These are phyloP conservation scores for Leccinum barrowsii DNA, from an alignment of 768 basidiomycete species.

Conservation along the genomic window DNA sequence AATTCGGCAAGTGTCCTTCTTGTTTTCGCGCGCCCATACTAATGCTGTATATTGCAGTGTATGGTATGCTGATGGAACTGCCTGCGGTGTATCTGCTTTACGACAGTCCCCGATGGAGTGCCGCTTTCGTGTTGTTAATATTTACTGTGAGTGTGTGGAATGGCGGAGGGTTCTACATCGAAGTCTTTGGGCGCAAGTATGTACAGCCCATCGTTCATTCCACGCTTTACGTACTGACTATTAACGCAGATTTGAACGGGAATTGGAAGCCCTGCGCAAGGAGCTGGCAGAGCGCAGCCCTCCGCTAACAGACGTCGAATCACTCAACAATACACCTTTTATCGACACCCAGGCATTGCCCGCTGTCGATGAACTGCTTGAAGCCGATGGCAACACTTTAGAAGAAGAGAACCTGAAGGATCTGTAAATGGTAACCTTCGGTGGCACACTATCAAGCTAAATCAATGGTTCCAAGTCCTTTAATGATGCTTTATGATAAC, in stretches of 20 bases:
- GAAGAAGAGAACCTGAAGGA: constrained; percentile 28
- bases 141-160: constrained; percentile 93
- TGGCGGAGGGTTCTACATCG: constrained; percentile 93
- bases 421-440: constrained; percentile 17
- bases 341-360: constrained; percentile 24
- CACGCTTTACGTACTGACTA: constrained; percentile 3
- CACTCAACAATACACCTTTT: constrained; percentile 35
- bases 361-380: constrained; percentile 14
- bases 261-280: constrained; percentile 85
- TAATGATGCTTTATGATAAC: constrained; percentile 20
- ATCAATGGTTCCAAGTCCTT: constrained; percentile 3
- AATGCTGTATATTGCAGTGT: constrained; percentile 46
- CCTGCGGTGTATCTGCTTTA: constrained; percentile 84
- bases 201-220: constrained; percentile 30
- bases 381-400: constrained; percentile 7
- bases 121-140: constrained; percentile 71
- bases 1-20: constrained; percentile 54
- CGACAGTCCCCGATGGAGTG: constrained; percentile 74
- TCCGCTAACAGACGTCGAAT: constrained; percentile 40
- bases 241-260: constrained; percentile 76
- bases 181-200: constrained; percentile 94
- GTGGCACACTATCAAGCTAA: background rate
- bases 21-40: background rate
- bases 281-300: constrained; percentile 78
- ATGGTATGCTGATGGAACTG: constrained; percentile 80